Conservation (phyloP, 306 rosid genomes). For the Castanopsis chinensis region DNA sequence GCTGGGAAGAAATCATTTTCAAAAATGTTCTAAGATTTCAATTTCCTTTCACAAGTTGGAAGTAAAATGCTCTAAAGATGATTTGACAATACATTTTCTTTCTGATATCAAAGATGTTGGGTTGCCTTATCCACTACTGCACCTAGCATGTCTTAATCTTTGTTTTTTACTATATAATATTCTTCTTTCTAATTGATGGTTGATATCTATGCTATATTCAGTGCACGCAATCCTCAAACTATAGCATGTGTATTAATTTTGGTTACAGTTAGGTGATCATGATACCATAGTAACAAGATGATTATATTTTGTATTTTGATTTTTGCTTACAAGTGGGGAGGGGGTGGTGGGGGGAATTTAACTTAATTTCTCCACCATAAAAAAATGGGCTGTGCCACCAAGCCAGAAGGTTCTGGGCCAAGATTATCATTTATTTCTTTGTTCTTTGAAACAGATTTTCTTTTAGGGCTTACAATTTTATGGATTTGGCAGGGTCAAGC, state of each 20-base stretch:
- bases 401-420: not conserved
- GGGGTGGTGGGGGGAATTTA: too few species aligned
- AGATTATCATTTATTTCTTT: not conserved
- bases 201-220: not conserved
- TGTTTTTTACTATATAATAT: constrained; percentile 10
- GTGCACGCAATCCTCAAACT: constrained; percentile 7
- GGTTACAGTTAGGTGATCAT: not conserved
- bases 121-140: constrained; percentile 12
- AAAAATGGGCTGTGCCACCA: too few species aligned
- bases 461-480: constrained; percentile 10
- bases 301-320: too few species aligned
- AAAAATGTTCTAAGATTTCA: constrained; percentile 4
- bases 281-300: not conserved
- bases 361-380: too few species aligned
- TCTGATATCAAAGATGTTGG: constrained; percentile 1
- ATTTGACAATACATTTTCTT: constrained; percentile 5
- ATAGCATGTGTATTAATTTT: constrained; percentile 7
- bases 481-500: constrained; percentile 73
- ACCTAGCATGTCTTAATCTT: constrained; percentile 10
- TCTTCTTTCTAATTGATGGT: not conserved
- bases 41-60: constrained; percentile 9
- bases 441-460: constrained; percentile 8
- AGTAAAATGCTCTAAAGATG: constrained; percentile 8
- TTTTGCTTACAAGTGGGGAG: too few species aligned
- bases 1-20: not conserved